These are phyloP conservation scores for Suillus clintonianus DNA, from an alignment of 768 basidiomycete genomes.

Conservation along the genomic window DNA sequence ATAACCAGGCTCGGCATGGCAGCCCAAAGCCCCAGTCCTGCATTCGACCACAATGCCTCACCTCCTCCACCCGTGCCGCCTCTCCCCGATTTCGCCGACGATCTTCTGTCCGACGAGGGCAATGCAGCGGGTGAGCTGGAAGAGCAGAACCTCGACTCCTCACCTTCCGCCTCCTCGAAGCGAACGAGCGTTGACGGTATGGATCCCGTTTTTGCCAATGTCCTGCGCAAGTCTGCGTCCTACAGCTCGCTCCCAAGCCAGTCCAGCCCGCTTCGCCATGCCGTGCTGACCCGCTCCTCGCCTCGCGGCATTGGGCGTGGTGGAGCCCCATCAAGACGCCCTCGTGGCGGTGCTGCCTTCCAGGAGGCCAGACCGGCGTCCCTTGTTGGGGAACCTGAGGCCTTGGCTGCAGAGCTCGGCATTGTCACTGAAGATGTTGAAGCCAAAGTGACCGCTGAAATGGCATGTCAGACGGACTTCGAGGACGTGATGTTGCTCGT, in stretches of 20 bases:
- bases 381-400: slow-evolving; percentile 70
- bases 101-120: slow-evolving; percentile 24
- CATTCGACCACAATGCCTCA: slow-evolving; percentile 41
- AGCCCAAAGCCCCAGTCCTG: slow-evolving; percentile 48
- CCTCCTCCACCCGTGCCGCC: slow-evolving; percentile 35
- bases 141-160: slow-evolving; percentile 38
- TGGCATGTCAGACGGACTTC: slow-evolving; percentile 66
- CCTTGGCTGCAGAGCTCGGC: slow-evolving; percentile 66
- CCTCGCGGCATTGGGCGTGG: slow-evolving; percentile 35
- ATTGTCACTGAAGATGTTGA: slow-evolving; percentile 37
- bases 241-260: slow-evolving; percentile 43
- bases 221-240: slow-evolving; percentile 59
- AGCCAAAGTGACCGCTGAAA: slow-evolving; percentile 54
- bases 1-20: slow-evolving; percentile 65
- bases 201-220: slow-evolving; percentile 83
- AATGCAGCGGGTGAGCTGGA: slow-evolving; percentile 20
- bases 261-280: slow-evolving; percentile 63
- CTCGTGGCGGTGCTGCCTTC: slow-evolving; percentile 67
- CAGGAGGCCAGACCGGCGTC: slow-evolving; percentile 72
- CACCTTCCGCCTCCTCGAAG: slow-evolving; percentile 50
- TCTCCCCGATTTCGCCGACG: slow-evolving; percentile 30
- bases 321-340: slow-evolving; percentile 51
- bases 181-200: slow-evolving; percentile 80
- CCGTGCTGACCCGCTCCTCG: slow-evolving; percentile 50
- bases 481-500: slow-evolving; percentile 32